These are phyloP conservation scores for Collybiopsis confluens DNA, from an alignment of 768 basidiomycete genomes.

Conservation along the genomic window DNA sequence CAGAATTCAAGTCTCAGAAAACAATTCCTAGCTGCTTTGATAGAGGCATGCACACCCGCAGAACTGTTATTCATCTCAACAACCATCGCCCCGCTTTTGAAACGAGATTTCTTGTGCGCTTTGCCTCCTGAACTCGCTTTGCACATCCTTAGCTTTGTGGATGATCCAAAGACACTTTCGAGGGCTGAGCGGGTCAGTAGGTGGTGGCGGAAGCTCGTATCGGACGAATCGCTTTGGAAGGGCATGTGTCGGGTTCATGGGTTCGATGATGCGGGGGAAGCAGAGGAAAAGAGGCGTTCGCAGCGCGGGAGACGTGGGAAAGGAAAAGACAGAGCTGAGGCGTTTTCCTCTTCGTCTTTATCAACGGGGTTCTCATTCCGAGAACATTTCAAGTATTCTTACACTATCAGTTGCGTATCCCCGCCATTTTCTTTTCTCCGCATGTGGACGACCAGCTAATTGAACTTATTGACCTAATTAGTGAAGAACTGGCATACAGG, in stretches of 20 bases:
- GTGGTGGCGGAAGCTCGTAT: constrained; percentile 64
- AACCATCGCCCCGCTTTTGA: constrained; percentile 59
- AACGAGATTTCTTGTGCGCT: constrained; percentile 47
- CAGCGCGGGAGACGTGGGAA: neutral
- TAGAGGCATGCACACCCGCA: constrained; percentile 49
- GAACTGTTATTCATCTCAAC: constrained; percentile 67
- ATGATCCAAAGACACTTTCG: constrained; percentile 68
- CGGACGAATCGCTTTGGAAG: constrained; percentile 81
- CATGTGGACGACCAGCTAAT: neutral
- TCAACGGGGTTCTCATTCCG: constrained; percentile 50
- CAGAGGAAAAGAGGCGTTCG: constrained; percentile 22
- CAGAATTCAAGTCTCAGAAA: constrained; percentile 40
- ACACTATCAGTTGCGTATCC: constrained; percentile 57
- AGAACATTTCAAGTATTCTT: constrained; percentile 67
- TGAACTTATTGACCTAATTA: constrained; percentile 22
- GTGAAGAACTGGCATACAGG: constrained; percentile 81
- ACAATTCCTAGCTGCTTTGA: constrained; percentile 46
- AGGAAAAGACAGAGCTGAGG: constrained; percentile 7
- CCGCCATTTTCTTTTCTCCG: constrained; percentile 6
- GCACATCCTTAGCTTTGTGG: constrained; percentile 71
- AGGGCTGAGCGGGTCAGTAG: constrained; percentile 67
- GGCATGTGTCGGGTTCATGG: constrained; percentile 60
- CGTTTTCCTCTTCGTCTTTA: too few species aligned
- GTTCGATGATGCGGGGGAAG: constrained; percentile 28
- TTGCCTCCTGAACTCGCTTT: constrained; percentile 70